Conservation (phyloP, 495 filamentous ascomycete species). For the Penicillium cataractarum region DNA sequence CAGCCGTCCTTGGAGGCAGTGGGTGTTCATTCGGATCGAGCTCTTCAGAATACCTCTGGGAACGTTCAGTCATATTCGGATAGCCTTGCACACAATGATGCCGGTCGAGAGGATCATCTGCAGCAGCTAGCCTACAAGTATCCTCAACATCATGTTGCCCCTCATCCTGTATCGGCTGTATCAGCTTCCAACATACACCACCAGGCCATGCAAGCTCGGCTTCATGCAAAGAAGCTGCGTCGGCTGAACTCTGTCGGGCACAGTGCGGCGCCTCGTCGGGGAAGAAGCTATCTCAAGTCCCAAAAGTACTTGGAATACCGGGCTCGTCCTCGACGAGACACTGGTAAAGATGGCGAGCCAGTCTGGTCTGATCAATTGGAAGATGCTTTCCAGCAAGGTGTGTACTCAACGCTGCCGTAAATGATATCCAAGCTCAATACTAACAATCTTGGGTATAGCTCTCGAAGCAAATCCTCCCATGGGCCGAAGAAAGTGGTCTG, state of each 20-base stretch:
- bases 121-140: constrained; percentile 49
- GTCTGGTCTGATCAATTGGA: constrained; percentile 87
- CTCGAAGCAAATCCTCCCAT: constrained; percentile 79
- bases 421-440: not conserved
- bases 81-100: constrained; percentile 37
- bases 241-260: constrained; percentile 44
- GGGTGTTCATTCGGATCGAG: constrained; percentile 46
- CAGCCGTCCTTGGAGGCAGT: constrained; percentile 45
- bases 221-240: constrained; percentile 44
- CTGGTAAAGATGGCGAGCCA: constrained; percentile 56
- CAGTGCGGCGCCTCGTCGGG: constrained; percentile 35
- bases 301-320: constrained; percentile 66
- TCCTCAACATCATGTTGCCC: constrained; percentile 36
- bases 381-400: constrained; percentile 88
- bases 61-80: constrained; percentile 54
- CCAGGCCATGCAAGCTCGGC: constrained; percentile 37
- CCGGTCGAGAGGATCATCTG: constrained; percentile 43
- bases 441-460: constrained; percentile 53
- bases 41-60: constrained; percentile 53
- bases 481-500: constrained; percentile 76
- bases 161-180: constrained; percentile 42
- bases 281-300: constrained; percentile 50
- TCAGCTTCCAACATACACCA: constrained; percentile 35
- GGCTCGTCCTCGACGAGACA: constrained; percentile 63
- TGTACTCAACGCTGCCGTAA: constrained; percentile 20